phyloP scores from a whole-genome alignment of 495 filamentous ascomycete species.

The Penicillium egyptiacum region DNA sequence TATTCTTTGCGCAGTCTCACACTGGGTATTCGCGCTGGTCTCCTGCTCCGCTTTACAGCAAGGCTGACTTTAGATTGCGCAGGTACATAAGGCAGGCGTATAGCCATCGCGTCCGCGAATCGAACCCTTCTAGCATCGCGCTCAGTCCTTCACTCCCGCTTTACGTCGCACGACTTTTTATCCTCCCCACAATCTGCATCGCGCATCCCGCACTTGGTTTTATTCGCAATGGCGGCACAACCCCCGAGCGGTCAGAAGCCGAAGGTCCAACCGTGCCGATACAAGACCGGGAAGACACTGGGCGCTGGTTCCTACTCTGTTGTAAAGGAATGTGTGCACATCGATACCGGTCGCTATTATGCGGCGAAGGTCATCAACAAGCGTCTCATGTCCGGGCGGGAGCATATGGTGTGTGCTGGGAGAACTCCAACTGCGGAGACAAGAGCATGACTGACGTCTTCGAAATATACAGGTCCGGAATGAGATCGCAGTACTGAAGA shows the following conservation, averaged over 20 bases:
- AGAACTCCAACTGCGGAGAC: not conserved
- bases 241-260: conserved; percentile 46
- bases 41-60: conserved; percentile 9
- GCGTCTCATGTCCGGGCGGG: conserved; percentile 91
- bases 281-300: conserved; percentile 98
- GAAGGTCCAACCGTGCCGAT: conserved; percentile 77
- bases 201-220: conserved; percentile 12
- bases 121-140: not conserved
- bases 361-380: conserved; percentile 99
- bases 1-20: conserved; percentile 4
- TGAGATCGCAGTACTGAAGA: conserved; percentile 95
- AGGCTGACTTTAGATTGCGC: conserved; percentile 19
- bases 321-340: conserved; percentile 99
- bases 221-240: conserved; percentile 40
- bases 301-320: conserved; percentile 97
- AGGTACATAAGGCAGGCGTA: conserved; percentile 16
- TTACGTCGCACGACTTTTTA: not conserved
- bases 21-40: conserved; percentile 4
- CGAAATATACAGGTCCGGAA: conserved; percentile 72
- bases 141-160: not conserved
- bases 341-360: conserved; percentile 97
- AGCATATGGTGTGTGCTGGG: conserved; percentile 78
- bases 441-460: not conserved
- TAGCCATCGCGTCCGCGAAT: conserved; percentile 2
- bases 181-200: not conserved